Evolutionary conservation across 305 asterid species (phyloP), one percentile per base, ranked within the genome.

Genomic region (Fraxinus dipetala): DNA sequence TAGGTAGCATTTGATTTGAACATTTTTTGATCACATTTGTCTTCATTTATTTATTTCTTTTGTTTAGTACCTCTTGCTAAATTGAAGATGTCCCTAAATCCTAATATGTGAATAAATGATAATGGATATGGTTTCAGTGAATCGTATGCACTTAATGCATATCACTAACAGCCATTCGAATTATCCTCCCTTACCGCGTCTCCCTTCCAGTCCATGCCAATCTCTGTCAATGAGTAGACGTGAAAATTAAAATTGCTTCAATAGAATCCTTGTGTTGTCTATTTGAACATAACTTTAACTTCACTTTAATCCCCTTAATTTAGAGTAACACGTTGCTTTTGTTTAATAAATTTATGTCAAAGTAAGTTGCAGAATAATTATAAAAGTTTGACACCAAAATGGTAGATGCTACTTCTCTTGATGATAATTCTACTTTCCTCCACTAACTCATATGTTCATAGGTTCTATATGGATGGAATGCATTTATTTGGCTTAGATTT

Each of bases 1-100:
- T 79, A 88, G 96, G 97, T 93, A 86, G n/a, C 24, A 26, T 80
- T 74, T 43, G 16, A 3, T 40, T 35, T 67, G 63, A 51, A 63
- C 40, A 34, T 78, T 22, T 32, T 31, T 80, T 61, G 24, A 34
- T 31, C 22, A 31, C 11, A 5, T 30, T 30, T 16, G 24, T 70
- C 24, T 70, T 70, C 43, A 31, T 30, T 31, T 69, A 28, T 69
- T 30, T 13, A 30, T 30, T 69, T 69, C 11, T 11, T 13, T 30
- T 30, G 10, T 69, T 13, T 75, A 22, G 51, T 10, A 32, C 31
- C 5, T 35, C 31, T 59, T 59, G 48, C 36, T 34, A 73, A 40
- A 73, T 73, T 73, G 77, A 73, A 73, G 77, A 73, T 34, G 14
- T 11, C 54, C 40, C 54, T 6, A 32, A 73, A n/a, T 73, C 45